Evolutionary conservation across 2,329 filamentous ascomycete species (phyloP).

Genomic region (Claviceps spartinae): DNA sequence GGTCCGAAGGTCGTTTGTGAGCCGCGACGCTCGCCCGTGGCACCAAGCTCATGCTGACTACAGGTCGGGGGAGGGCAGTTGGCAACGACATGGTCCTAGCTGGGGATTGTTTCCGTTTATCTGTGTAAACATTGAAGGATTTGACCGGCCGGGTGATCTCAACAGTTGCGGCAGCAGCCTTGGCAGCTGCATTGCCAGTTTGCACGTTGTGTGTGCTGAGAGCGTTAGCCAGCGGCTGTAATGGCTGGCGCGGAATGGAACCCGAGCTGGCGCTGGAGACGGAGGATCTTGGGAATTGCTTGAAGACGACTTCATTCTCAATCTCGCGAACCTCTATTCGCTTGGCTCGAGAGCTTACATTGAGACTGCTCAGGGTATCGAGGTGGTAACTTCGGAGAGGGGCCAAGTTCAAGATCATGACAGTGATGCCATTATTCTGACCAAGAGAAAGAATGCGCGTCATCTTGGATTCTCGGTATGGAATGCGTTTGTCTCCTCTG

Average conservation of each 20-base stretch:
- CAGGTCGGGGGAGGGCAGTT: constrained; percentile 18
- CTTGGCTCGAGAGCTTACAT: constrained; percentile 90
- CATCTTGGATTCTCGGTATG: constrained; percentile 95
- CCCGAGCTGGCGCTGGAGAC: constrained; percentile 15
- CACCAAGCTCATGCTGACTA: constrained; percentile 14
- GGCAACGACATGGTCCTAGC: constrained; percentile 10
- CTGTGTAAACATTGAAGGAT: constrained; percentile 75
- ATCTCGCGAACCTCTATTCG: constrained; percentile 92
- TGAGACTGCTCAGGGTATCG: constrained; percentile 84
- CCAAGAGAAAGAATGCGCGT: constrained; percentile 83
- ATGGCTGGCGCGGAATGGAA: constrained; percentile 52
- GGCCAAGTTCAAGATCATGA: constrained; percentile 93
- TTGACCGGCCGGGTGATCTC: constrained; percentile 60
- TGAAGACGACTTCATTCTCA: constrained; percentile 88
- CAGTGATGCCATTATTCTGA: constrained; percentile 86
- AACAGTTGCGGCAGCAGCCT: constrained; percentile 12
- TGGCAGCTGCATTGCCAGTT: constrained; percentile 37
- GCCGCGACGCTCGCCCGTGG: constrained; percentile 6
- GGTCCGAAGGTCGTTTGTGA: constrained; percentile 31
- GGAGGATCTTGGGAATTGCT: constrained; percentile 48
- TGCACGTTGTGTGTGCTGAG: constrained; percentile 67
- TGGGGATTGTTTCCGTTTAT: constrained; percentile 38
- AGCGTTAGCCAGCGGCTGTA: constrained; percentile 62
- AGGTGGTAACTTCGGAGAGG: constrained; percentile 86
- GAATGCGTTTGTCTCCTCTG: constrained; percentile 60